Evolutionary conservation across 495 filamentous ascomycete genomes (phyloP), one percentile per base, ranked within the genome.

Genomic region (Tuber aestivum): DNA sequence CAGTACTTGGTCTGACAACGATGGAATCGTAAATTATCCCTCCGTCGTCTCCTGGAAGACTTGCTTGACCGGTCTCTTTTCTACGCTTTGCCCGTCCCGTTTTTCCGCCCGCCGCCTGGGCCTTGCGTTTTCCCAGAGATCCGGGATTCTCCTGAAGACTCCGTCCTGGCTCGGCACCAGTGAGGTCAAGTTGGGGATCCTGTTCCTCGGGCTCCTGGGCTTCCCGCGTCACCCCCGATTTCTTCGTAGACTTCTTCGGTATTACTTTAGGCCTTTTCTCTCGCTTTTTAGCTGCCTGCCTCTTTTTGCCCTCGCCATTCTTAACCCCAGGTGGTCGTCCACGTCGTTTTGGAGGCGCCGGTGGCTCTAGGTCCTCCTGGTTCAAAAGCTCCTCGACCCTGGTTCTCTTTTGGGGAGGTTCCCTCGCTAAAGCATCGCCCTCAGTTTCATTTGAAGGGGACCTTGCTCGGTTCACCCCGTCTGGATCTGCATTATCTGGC

Each of bases 271-370:
- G 56, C 27, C 16, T 32, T 32, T 65, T 65, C 27, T 65, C 56
- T 35, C 56, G 56, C 14, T 65, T 65, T 65, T 65, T 65, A 32
- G 27, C 56, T 35, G 56, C 56, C 27, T 65, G 56, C 35, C 32
- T 32, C 27, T 65, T 65, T 65, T 65, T 65, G 1, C 56, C 56
- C 56, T 65, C 56, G 56, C 56, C 56, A 65, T 65, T 65, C 27
- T 35, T 65, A 65, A 65, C 56, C 32, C 56, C 56, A 44, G 81
- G 50, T 41, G 70, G 79, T 72, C 76, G 78, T 44, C 81, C 81
- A 38, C 81, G 74, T 14, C 74, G 81, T 73, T 81, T 83, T 70
- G 79, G 72, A 21, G 70, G 44, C 37, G 70, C 18, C 42, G 41
- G 21, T 32, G 45, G 61, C 27, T 73, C 71, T 2, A 38, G 68